phyloP scores from a whole-genome alignment of 805 yeast genomes.

The Candida odintsovae region DNA sequence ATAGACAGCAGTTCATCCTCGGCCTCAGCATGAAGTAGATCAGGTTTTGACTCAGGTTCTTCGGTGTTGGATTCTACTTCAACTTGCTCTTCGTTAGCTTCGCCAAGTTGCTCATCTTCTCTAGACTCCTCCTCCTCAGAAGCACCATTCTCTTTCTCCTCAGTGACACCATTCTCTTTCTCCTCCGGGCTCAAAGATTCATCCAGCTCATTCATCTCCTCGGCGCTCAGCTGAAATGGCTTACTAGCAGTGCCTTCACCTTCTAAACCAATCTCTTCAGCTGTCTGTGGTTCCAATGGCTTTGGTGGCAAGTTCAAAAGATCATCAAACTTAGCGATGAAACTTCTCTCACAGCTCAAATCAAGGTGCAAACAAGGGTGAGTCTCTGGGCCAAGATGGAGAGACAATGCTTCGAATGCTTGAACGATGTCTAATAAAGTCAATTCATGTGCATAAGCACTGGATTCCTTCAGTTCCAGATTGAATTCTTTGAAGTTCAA shows the following conservation, averaged over 20 bases:
- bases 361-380: conserved; percentile 12
- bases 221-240: conserved; percentile 3
- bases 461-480: conserved; percentile 13
- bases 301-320: conserved; percentile 4
- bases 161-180: neutral
- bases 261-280: neutral
- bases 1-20: neutral
- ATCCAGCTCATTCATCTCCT: neutral
- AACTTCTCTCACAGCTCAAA: conserved; percentile 11
- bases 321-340: conserved; percentile 10
- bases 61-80: neutral
- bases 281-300: neutral
- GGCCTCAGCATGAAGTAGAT: neutral
- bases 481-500: conserved; percentile 18
- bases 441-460: conserved; percentile 14
- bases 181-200: conserved; percentile 1
- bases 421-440: conserved; percentile 13
- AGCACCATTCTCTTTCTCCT: neutral
- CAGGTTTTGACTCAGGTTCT: neutral
- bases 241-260: neutral
- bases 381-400: conserved; percentile 2
- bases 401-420: conserved; percentile 9
- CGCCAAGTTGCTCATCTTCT: neutral
- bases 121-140: neutral
- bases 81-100: neutral